phyloP scores from a whole-genome alignment of 495 filamentous ascomycete species.

The Evernia prunastri region DNA sequence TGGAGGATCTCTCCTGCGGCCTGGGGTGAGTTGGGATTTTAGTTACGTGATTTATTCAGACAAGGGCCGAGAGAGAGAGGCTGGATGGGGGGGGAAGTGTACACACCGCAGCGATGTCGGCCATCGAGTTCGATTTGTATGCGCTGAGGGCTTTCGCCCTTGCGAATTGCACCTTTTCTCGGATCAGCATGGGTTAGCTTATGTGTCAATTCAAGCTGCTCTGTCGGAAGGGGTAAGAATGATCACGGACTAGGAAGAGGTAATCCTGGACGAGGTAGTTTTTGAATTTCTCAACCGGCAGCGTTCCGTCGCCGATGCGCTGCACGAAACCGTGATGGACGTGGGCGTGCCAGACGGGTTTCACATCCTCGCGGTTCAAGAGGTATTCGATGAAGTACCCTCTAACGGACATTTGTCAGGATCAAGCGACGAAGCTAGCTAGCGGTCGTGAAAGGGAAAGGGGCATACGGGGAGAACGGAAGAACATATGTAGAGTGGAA shows the following conservation, averaged over 20 bases:
- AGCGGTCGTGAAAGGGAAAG: not conserved
- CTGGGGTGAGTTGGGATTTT: slow-evolving; percentile 31
- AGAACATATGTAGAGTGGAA: slow-evolving; percentile 58
- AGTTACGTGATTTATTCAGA: too few species aligned
- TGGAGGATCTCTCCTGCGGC: slow-evolving; percentile 65
- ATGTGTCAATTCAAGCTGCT: not conserved
- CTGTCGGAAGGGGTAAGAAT: too few species aligned
- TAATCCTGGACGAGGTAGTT: not conserved
- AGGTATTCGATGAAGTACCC: slow-evolving; percentile 80
- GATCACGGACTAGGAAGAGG: not conserved
- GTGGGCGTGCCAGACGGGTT: slow-evolving; percentile 61
- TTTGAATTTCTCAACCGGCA: not conserved
- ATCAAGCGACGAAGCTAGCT: not conserved
- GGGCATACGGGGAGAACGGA: not conserved
- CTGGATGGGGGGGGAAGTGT: not conserved
- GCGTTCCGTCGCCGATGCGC: slow-evolving; percentile 37
- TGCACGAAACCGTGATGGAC: slow-evolving; percentile 75
- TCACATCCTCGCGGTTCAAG: slow-evolving; percentile 67
- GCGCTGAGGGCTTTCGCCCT: not conserved
- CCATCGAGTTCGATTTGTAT: not conserved
- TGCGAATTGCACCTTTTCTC: not conserved
- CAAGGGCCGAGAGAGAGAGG: too few species aligned
- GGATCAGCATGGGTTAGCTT: not conserved
- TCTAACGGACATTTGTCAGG: slow-evolving; percentile 34
- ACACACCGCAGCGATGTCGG: not conserved